Percentiles rank a stretch among this genome's conserved stretches.
Conservation (phyloP, 495 filamentous ascomycete species). For the Tetracladium setigerum region DNA sequence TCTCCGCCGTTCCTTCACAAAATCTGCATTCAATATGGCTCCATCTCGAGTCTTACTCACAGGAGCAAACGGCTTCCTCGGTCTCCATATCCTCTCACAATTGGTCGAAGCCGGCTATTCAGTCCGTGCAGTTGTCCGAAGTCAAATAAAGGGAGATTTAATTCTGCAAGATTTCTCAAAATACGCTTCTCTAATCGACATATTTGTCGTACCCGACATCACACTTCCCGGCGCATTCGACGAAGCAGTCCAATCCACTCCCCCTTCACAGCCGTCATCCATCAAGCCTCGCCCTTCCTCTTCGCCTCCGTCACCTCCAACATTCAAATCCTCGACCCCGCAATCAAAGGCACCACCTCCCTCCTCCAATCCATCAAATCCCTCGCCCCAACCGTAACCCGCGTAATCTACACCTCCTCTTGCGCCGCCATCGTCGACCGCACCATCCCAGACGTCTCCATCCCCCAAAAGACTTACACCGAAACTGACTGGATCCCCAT, state of each 20-base stretch:
- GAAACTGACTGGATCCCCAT: neutral
- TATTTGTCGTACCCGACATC: slow-evolving; percentile 25
- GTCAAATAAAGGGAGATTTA: slow-evolving; percentile 13
- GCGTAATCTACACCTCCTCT: slow-evolving; percentile 25
- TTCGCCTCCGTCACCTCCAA: slow-evolving; percentile 16
- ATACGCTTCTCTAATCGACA: slow-evolving; percentile 17
- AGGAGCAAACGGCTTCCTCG: slow-evolving; percentile 29
- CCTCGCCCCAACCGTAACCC: slow-evolving; percentile 22
- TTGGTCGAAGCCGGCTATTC: slow-evolving; percentile 20
- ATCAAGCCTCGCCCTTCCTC: slow-evolving; percentile 31
- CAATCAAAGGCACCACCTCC: slow-evolving; percentile 22
- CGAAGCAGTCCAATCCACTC: slow-evolving; percentile 19
- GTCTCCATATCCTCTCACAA: slow-evolving; percentile 19
- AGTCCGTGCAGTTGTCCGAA: slow-evolving; percentile 19
- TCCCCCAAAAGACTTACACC: neutral
- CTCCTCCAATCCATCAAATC: slow-evolving; percentile 22
- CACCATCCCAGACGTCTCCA: neutral
- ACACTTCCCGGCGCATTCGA: slow-evolving; percentile 23
- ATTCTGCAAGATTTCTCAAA: slow-evolving; percentile 9
- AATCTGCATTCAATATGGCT: too few species aligned
- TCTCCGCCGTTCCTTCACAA: too few species aligned
- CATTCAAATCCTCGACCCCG: slow-evolving; percentile 20
- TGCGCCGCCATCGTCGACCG: neutral
- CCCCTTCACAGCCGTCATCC: slow-evolving; percentile 28
- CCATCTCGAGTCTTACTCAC: slow-evolving; percentile 22